Evolutionary conservation across 352 stramenopile species (phyloP), one percentile per base, ranked within the genome.

Genomic region (Phytophthora meadii): DNA sequence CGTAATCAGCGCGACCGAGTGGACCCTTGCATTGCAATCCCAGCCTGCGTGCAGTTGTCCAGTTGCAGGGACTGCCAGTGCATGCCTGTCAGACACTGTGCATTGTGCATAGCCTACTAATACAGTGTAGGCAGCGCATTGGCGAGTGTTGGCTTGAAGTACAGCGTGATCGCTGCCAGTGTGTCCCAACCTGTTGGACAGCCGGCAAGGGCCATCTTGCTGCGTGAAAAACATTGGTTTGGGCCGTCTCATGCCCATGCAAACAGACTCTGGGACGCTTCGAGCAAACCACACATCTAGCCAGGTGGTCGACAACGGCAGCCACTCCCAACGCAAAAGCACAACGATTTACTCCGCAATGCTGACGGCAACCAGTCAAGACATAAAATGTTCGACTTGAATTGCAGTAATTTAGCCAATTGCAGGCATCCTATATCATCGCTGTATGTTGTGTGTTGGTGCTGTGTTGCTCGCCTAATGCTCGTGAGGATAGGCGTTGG

Each of bases 401-500:
- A 69, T 72, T 72, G 54, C 57, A 55, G 57, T 61, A 75, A 39
- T 72, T 72, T 65, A 72, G 56, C 63, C 64, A 65, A 66, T 77
- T 71, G 39, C 55, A 65, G 59, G 64, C 64, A 66, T 76, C 58
- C 68, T 66, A 72, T 70, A 69, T 65, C 64, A 58, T 62, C 45
- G 50, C 45, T 65, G 52, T 65, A 61, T 60, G 50, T 46, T 17
- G 41, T 22, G 34, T n/a, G 42, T 30, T 72, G 44, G 30, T 52
- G 30, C 51, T 69, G 39, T 57, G 50, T 48, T 22, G 25, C 28
- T 24, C 39, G 28, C 46, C 30, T 36, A 36, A 11, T 64, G 37
- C 44, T 59, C 37, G 19, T 46, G 56, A 64, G 28, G 42, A 52
- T 47, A n/a, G 30, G 53, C 42, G 22, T 44, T 60, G 25, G 51